Percentiles rank a stretch among this genome's conserved stretches.
Conservation (phyloP, 2,329 filamentous ascomycete species). For the Ophiostoma himal-ulmi region DNA sequence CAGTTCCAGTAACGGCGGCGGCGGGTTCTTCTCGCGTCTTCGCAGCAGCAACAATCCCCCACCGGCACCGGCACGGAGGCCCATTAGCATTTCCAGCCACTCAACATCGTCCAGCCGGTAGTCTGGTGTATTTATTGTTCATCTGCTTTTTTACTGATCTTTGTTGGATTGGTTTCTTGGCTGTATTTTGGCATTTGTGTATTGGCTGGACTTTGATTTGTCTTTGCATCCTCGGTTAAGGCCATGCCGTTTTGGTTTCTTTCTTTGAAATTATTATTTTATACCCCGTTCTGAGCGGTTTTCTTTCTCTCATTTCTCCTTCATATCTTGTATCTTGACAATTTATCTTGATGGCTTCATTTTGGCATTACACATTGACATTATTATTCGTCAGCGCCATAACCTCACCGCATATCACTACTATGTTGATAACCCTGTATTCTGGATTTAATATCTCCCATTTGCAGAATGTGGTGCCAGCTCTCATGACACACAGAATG, state of each 20-base stretch:
- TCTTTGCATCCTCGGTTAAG: not conserved
- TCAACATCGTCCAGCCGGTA: constrained; percentile 24
- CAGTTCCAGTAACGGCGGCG: constrained; percentile 8
- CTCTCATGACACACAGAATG: not conserved
- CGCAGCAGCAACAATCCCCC: constrained; percentile 19
- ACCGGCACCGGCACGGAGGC: constrained; percentile 17
- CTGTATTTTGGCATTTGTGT: not conserved
- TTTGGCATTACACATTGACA: not conserved
- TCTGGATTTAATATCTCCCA: too few relatives aligned
- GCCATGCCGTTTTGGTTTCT: not conserved
- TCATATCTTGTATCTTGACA: not conserved
- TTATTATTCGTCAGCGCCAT: not conserved
- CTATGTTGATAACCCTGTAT: too few relatives aligned
- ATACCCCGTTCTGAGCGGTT: constrained; percentile 9
- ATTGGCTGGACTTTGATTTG: not conserved
- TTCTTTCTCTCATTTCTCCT: not conserved
- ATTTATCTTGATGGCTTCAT: not conserved
- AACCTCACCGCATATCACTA: too few relatives aligned
- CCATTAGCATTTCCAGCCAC: constrained; percentile 23
- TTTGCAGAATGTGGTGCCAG: not conserved
- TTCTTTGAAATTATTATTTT: not conserved
- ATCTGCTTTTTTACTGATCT: not conserved
- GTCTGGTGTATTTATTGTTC: not conserved
- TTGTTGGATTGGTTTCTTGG: constrained; percentile 7
- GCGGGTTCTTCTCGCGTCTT: constrained; percentile 22